These are phyloP conservation scores for Cystofilobasidium ferigula DNA, from an alignment of 768 basidiomycete genomes.

Conservation along the genomic window DNA sequence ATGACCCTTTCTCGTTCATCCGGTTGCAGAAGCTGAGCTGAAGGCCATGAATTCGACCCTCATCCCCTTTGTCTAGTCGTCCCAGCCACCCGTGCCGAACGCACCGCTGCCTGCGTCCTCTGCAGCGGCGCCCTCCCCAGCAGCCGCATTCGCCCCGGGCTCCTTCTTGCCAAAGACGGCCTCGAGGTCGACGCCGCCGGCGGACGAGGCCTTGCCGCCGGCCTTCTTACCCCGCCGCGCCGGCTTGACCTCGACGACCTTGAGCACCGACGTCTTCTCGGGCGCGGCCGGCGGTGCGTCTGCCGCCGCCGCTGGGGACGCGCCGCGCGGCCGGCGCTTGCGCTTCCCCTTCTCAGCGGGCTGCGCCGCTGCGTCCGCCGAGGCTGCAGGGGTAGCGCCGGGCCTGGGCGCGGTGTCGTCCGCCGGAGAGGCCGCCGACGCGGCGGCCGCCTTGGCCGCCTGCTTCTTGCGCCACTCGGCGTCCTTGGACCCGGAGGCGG, in stretches of 20 bases:
- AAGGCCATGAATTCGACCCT: too few species aligned
- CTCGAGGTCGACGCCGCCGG: background rate
- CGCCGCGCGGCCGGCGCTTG: background rate
- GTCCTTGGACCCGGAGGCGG: background rate
- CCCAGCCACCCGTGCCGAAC: background rate
- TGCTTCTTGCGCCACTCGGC: conserved; percentile 1
- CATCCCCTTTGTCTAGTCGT: conserved; percentile 1
- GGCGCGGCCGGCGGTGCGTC: background rate
- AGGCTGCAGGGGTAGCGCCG: background rate
- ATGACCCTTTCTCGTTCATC: too few species aligned
- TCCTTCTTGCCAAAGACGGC: background rate
- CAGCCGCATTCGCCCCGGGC: background rate
- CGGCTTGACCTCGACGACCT: conserved; percentile 24
- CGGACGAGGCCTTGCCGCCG: background rate
- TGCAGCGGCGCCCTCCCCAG: background rate
- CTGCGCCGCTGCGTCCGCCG: background rate
- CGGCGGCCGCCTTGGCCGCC: background rate
- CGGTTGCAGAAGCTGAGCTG: too few species aligned
- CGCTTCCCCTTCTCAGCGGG: background rate
- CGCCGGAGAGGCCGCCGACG: background rate
- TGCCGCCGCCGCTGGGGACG: background rate
- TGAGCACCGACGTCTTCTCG: conserved; percentile 26
- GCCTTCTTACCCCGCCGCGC: background rate
- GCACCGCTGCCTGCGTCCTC: background rate
- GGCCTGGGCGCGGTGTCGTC: background rate